A percentile compares a stretch with the other conserved stretches of the same genome.
These are phyloP conservation scores for Naganishia sp. DNA, from an alignment of 1,284 basidiomycete species.

Conservation along the genomic window DNA sequence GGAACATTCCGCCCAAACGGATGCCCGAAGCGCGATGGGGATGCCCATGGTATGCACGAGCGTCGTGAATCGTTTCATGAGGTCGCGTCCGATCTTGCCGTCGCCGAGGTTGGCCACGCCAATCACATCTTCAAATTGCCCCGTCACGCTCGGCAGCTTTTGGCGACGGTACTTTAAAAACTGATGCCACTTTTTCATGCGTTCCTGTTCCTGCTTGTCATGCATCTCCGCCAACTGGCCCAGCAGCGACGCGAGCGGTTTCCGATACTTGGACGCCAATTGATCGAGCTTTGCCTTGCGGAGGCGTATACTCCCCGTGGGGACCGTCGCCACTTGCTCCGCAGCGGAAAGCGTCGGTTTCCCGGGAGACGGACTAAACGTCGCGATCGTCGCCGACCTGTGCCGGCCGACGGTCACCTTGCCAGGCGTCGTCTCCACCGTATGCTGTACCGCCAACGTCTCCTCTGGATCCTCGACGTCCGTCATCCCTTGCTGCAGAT, in stretches of 20 bases:
- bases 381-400: constrained; percentile 40
- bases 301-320: constrained; percentile 32
- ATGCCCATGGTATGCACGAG: constrained; percentile 76
- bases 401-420: constrained; percentile 34
- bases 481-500: constrained; percentile 57
- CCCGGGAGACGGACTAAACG: constrained; percentile 47
- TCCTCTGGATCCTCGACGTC: constrained; percentile 41
- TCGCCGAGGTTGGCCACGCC: constrained; percentile 84
- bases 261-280: constrained; percentile 53
- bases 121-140: constrained; percentile 65
- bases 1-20: constrained; percentile 83
- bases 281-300: constrained; percentile 33
- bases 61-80: constrained; percentile 67
- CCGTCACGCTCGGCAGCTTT: constrained; percentile 40
- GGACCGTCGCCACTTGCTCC: constrained; percentile 49
- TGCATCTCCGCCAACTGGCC: constrained; percentile 82
- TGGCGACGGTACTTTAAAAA: constrained; percentile 67
- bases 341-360: constrained; percentile 47
- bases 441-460: constrained; percentile 43
- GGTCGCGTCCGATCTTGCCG: constrained; percentile 66
- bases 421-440: constrained; percentile 9
- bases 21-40: constrained; percentile 81
- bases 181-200: constrained; percentile 80
- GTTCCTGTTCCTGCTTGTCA: constrained; percentile 72
- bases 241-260: constrained; percentile 74